A percentile compares a stretch with the other conserved stretches of the same genome.
These are phyloP conservation scores for Yamadazyma membranifaciens DNA, from an alignment of 1,139 yeast species.

Conservation along the genomic window DNA sequence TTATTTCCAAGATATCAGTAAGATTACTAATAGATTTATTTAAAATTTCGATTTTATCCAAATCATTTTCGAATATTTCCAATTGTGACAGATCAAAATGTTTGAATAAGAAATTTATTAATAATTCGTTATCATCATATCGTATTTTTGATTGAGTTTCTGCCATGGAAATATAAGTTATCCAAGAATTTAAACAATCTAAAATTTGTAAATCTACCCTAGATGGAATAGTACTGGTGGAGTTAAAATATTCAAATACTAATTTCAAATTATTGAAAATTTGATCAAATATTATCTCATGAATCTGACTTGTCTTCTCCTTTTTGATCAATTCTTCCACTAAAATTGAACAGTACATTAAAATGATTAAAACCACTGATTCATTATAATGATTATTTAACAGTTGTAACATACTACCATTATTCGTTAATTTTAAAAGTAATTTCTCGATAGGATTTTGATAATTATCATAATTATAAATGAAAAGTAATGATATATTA, in stretches of 20 bases:
- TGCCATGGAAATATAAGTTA: slow-evolving; percentile 31
- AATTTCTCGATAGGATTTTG: slow-evolving; percentile 13
- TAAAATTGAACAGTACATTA: slow-evolving; percentile 46
- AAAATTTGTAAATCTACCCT: slow-evolving; percentile 23
- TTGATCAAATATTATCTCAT: slow-evolving; percentile 25
- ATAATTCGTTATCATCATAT: slow-evolving; percentile 22
- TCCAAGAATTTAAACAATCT: slow-evolving; percentile 34
- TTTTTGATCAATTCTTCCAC: slow-evolving; percentile 54
- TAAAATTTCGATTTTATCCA: slow-evolving; percentile 20
- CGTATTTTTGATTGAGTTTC: slow-evolving; percentile 36
- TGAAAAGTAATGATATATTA: slow-evolving; percentile 52
- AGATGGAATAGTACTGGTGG: slow-evolving; percentile 5
- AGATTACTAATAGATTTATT: slow-evolving; percentile 34
- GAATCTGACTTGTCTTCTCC: slow-evolving; percentile 25
- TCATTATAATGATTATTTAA: slow-evolving; percentile 1
- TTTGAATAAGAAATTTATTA: slow-evolving; percentile 19
- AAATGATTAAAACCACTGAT: slow-evolving; percentile 13
- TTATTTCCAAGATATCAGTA: slow-evolving; percentile 47
- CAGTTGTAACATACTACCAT: neutral
- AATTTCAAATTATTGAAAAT: slow-evolving; percentile 19
- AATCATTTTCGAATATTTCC: slow-evolving; percentile 5
- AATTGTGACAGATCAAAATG: slow-evolving; percentile 17
- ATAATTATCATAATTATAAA: slow-evolving; percentile 25
- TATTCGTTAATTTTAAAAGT: neutral
- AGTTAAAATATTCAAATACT: slow-evolving; percentile 8